Base-by-base conservation (phyloP, 306 rosid genomes). In the Biancaea sappan region DNA sequence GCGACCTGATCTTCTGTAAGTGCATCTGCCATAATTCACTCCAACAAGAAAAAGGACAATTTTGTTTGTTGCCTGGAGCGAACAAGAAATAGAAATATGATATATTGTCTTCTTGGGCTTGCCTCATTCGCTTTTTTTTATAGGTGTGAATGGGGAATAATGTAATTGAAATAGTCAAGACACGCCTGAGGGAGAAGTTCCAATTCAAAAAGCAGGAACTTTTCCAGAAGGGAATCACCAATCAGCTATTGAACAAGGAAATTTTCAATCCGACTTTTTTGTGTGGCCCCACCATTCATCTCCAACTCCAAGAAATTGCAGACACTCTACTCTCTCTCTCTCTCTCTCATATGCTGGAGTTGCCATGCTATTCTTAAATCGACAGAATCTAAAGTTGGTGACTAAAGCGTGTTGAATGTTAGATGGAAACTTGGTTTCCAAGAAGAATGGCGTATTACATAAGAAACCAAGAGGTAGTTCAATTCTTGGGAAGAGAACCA, bases 1-100 rank as follows among this genome's bases (percentile, higher is more conserved):
- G 90, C 92, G 77, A 92, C 85, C 81, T 95, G 98, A 76, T 90
- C 93, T 83, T 88, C 89, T 38, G 84, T 87, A 41, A 89, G 88
- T 67, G 82, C 65, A 72, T 86, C 84, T 52, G 84, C 84, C 97
- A 90, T 90, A 46, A 13, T 59, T 44, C 18, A 65, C 21, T 43
- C 38, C 51, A 63, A 40, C 50, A 35, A 28, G 46, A n/a, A 48
- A 72, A 47, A 66, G 47, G 43, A 15, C 24, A 11, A 52, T 41
- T 64, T 31, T 41, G 26, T 9, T 60, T 59, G 26, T 61, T 76
- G 66, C 28, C 66, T 38, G 40, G 74, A 62, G 62, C 21, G 76
- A 53, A 50, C 31, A 43, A 63, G 53, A 71, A 77, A 64, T 66
- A 57, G 51, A 31, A 54, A 62, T 66, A 47, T 37, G 81, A 72